A percentile compares a stretch with the other conserved stretches of the same genome.
Conservation (phyloP, 2,329 filamentous ascomycete species). For the Balansia obtecta region DNA sequence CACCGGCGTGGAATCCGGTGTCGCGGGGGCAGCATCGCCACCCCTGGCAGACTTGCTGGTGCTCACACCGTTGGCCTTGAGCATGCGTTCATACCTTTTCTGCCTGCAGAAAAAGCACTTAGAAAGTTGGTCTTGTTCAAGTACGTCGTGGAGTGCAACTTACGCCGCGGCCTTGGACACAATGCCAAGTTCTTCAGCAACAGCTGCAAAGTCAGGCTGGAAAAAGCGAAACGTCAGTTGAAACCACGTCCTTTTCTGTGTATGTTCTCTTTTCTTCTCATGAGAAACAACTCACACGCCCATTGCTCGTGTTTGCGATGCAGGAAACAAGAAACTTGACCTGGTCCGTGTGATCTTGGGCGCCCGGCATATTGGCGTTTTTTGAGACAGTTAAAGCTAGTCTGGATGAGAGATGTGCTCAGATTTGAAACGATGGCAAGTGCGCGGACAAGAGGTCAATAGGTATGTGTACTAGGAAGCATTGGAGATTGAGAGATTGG, state of each 20-base stretch:
- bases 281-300: conserved; percentile 35
- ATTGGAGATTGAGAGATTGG: not conserved
- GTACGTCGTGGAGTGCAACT: conserved; percentile 22
- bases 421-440: not conserved
- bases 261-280: no score
- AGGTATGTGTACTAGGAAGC: not conserved
- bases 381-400: not conserved
- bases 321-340: conserved; percentile 55
- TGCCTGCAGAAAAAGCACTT: conserved; percentile 29
- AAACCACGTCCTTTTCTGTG: no score
- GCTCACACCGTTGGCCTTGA: conserved; percentile 43
- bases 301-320: conserved; percentile 46
- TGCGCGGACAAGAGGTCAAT: not conserved
- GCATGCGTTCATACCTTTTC: conserved; percentile 55
- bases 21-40: conserved; percentile 1
- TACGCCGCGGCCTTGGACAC: conserved; percentile 58
- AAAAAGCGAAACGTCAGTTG: not conserved
- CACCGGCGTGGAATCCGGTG: conserved; percentile 10
- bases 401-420: not conserved
- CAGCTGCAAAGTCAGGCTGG: conserved; percentile 52
- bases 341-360: conserved; percentile 38
- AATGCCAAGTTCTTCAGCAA: conserved; percentile 52
- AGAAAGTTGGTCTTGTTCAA: not conserved
- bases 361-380: conserved; percentile 7
- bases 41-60: conserved; percentile 8